A percentile compares a stretch with the other conserved stretches of the same genome.
Evolutionary conservation across 1,284 basidiomycete genomes (phyloP).

Genomic region (Coniferiporia weirii): DNA sequence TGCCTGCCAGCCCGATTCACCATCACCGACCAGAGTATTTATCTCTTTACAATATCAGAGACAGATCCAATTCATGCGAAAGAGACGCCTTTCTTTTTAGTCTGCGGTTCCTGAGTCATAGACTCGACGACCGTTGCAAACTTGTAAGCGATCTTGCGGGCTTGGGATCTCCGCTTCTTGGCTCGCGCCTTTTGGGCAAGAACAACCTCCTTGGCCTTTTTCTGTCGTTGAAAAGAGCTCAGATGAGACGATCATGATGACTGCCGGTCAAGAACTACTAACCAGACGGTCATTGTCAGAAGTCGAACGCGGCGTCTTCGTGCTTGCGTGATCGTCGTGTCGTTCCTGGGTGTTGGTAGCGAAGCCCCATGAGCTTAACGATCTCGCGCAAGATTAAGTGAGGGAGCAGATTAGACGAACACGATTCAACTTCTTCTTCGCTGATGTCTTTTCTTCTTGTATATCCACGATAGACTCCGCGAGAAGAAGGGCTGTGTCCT

Average conservation of each 20-base stretch:
- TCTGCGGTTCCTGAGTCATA: not conserved
- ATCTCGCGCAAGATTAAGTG: not conserved
- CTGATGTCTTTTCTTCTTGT: conserved; percentile 10
- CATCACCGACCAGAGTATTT: not conserved
- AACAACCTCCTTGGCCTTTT: conserved; percentile 14
- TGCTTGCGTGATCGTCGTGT: conserved; percentile 2
- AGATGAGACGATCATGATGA: not conserved
- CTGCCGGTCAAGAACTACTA: not conserved
- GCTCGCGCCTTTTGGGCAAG: conserved; percentile 8
- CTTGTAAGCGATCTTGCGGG: not conserved
- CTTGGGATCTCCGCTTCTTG: conserved; percentile 10
- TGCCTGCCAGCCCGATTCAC: not conserved
- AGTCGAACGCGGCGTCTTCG: not conserved
- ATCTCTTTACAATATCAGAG: not conserved
- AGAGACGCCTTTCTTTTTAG: conserved; percentile 14
- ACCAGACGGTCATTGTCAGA: conserved; percentile 10
- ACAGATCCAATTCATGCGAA: conserved; percentile 3
- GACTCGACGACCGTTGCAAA: not conserved
- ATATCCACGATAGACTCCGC: conserved; percentile 12
- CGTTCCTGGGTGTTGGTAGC: conserved; percentile 7
- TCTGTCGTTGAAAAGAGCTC: not conserved
- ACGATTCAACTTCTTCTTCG: conserved; percentile 2
- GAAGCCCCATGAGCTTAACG: not conserved
- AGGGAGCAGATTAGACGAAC: conserved; percentile 4
- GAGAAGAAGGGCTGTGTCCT: conserved; percentile 12